phyloP scores from a whole-genome alignment of 345 rosid genomes.

The Dimocarpus longan region DNA sequence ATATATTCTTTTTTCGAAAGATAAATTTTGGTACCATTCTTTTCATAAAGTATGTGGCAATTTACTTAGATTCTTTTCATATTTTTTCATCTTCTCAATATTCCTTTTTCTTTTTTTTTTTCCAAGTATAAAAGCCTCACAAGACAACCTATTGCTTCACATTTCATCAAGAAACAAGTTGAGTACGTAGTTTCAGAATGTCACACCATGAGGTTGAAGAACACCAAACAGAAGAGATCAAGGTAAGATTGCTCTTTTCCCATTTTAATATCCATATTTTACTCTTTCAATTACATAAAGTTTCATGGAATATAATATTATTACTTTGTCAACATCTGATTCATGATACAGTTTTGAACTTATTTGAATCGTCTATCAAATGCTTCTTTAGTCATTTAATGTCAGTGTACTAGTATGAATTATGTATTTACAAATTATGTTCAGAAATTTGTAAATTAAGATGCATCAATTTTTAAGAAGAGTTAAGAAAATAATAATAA shows the following conservation, averaged over 20 bases:
- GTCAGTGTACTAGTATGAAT: too few species aligned
- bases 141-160: not conserved
- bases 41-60: not conserved
- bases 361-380: too few species aligned
- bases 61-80: not conserved
- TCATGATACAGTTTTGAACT: too few species aligned
- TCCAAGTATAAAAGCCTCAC: not conserved
- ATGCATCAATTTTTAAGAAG: too few species aligned
- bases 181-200: not conserved
- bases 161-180: not conserved
- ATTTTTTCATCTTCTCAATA: not conserved
- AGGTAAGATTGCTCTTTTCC: not conserved
- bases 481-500: too few species aligned
- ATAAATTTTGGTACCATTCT: not conserved
- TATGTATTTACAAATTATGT: too few species aligned
- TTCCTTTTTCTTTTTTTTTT: not conserved
- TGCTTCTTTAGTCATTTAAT: too few species aligned
- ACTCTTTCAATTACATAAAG: not conserved
- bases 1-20: not conserved
- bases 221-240: rapidly evolving
- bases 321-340: too few species aligned
- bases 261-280: not conserved
- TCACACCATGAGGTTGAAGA: not conserved
- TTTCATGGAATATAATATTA: too few species aligned
- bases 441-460: too few species aligned